phyloP scores from a whole-genome alignment of 495 filamentous ascomycete genomes.

The Elasticomyces elasticus region DNA sequence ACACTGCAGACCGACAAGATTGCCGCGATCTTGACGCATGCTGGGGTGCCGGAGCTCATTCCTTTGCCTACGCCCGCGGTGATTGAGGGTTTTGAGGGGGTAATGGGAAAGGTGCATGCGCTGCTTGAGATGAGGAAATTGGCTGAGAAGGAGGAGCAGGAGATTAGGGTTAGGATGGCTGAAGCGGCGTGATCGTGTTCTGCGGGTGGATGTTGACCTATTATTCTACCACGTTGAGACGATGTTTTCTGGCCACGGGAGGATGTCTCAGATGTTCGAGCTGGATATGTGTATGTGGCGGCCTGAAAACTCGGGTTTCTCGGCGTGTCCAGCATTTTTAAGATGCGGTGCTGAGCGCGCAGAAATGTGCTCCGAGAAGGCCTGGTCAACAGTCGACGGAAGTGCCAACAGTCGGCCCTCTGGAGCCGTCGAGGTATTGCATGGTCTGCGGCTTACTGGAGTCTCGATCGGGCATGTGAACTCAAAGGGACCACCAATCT shows the following conservation, averaged over 20 bases:
- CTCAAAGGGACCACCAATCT: too few species aligned
- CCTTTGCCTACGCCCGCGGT: conserved; percentile 79
- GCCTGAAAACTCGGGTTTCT: too few species aligned
- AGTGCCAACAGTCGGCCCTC: too few species aligned
- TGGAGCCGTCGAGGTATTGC: too few species aligned
- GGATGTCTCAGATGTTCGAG: too few species aligned
- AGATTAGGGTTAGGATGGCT: conserved; percentile 41
- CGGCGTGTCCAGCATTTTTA: too few species aligned
- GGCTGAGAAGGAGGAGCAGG: conserved; percentile 73
- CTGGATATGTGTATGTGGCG: too few species aligned
- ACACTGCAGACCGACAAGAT: conserved; percentile 75
- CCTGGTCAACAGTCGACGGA: too few species aligned
- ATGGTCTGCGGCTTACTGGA: too few species aligned
- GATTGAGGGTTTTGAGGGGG: conserved; percentile 66
- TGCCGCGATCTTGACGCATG: conserved; percentile 61
- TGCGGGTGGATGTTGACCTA: background rate
- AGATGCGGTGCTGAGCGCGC: background rate
- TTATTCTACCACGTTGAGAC: background rate
- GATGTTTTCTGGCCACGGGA: too few species aligned
- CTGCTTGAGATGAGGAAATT: conserved; percentile 77
- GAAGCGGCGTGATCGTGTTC: conserved; percentile 8
- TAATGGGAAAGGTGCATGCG: conserved; percentile 62
- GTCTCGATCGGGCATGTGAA: too few species aligned
- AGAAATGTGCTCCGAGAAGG: background rate
- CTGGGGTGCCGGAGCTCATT: conserved; percentile 67